These are phyloP conservation scores for Kodamaea laetipori DNA, from an alignment of 805 yeast genomes.

Conservation along the genomic window DNA sequence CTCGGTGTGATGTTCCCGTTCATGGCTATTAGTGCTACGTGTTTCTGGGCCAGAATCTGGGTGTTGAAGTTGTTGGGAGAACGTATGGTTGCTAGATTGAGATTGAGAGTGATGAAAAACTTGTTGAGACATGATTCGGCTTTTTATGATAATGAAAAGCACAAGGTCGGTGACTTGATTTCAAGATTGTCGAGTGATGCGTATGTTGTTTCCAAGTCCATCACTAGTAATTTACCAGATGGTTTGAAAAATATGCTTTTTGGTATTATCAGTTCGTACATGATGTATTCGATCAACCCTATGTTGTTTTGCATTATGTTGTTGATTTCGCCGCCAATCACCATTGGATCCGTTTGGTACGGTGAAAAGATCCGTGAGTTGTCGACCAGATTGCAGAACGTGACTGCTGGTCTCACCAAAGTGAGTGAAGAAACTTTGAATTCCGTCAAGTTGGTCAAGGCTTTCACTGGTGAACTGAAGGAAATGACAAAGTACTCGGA, in stretches of 20 bases:
- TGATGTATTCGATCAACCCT: conserved; percentile 48
- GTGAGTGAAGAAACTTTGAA: conserved; percentile 47
- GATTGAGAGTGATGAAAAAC: conserved; percentile 44
- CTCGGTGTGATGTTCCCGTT: conserved; percentile 47
- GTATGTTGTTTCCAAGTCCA: conserved; percentile 46
- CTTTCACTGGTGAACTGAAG: conserved; percentile 46
- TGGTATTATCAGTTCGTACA: conserved; percentile 43
- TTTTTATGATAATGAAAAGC: conserved; percentile 45
- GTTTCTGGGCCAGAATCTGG: conserved; percentile 52
- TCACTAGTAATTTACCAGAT: conserved; percentile 46
- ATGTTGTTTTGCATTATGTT: conserved; percentile 45
- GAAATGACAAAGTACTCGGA: conserved; percentile 42
- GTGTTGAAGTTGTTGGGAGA: conserved; percentile 42
- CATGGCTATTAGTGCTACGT: conserved; percentile 43
- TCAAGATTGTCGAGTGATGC: conserved; percentile 48
- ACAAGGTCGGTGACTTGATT: conserved; percentile 49
- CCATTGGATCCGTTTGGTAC: conserved; percentile 47
- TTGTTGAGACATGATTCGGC: conserved; percentile 44
- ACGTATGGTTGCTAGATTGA: conserved; percentile 44
- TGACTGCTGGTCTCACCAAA: conserved; percentile 47
- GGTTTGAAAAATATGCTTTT: conserved; percentile 46
- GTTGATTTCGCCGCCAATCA: conserved; percentile 47
- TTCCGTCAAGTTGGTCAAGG: conserved; percentile 44
- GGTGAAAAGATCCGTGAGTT: conserved; percentile 46
- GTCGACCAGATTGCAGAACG: conserved; percentile 45